Conservation (phyloP, 352 stramenopile genomes). For the Globisporangium spinosum region DNA sequence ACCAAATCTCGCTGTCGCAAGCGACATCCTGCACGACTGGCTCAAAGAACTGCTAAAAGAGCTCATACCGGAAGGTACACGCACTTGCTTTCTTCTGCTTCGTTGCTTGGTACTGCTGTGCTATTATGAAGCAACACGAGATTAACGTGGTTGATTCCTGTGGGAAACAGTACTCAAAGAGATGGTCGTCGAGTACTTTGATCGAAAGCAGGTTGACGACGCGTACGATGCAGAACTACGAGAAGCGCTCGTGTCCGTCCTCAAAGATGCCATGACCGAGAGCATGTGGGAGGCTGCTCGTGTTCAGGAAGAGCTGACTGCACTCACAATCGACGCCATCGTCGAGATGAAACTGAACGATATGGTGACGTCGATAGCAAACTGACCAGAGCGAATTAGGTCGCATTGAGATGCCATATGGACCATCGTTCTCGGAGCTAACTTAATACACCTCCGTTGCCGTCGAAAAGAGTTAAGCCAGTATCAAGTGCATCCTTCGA, state of each 20-base stretch:
- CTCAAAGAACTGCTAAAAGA: slow-evolving; percentile 26
- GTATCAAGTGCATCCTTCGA: no score
- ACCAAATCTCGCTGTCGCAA: slow-evolving; percentile 19
- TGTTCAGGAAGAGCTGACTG: not conserved
- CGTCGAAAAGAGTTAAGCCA: no score
- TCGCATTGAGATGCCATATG: no score
- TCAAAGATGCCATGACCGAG: not conserved
- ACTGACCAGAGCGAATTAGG: slow-evolving; percentile 27
- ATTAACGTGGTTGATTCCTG: not conserved
- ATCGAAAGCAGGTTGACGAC: slow-evolving; percentile 8
- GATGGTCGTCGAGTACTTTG: slow-evolving; percentile 9
- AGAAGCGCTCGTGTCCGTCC: not conserved
- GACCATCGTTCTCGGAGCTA: no score
- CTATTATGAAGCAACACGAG: not conserved
- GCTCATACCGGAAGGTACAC: not conserved
- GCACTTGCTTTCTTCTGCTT: not conserved
- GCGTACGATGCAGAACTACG: slow-evolving; percentile 4
- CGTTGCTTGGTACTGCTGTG: not conserved
- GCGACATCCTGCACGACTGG: slow-evolving; percentile 36
- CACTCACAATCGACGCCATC: slow-evolving; percentile 5
- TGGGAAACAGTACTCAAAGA: not conserved
- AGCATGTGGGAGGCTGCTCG: not conserved
- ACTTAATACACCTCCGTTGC: no score
- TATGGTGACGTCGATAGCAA: slow-evolving; percentile 13
- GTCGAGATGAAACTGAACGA: slow-evolving; percentile 9